A percentile compares a stretch with the other conserved stretches of the same genome.
phyloP scores from a whole-genome alignment of 2,329 filamentous ascomycete species.

The Cercospora sp. region DNA sequence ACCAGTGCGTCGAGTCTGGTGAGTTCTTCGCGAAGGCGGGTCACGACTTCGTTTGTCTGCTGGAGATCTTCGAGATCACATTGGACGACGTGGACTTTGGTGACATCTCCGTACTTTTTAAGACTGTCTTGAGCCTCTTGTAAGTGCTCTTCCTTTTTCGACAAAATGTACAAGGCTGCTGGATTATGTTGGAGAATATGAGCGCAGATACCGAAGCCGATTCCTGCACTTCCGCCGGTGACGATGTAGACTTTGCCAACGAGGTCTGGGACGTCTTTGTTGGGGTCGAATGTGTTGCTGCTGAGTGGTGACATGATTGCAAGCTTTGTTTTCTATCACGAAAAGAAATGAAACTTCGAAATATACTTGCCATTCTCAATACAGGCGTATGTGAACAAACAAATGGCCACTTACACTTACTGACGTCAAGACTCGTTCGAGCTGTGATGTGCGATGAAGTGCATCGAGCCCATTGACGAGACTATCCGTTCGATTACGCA shows the following conservation, averaged over 20 bases:
- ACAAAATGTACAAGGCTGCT: slow-evolving; percentile 51
- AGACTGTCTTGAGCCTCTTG: slow-evolving; percentile 48
- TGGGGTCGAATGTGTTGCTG: slow-evolving; percentile 26
- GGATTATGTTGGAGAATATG: slow-evolving; percentile 56
- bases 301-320: slow-evolving; percentile 2
- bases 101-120: slow-evolving; percentile 47
- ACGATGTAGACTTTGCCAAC: slow-evolving; percentile 47
- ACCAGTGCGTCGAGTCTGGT: slow-evolving; percentile 46
- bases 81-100: slow-evolving; percentile 48
- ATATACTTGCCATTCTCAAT: not conserved
- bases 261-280: slow-evolving; percentile 45
- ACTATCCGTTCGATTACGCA: too few species aligned
- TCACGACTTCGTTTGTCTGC: slow-evolving; percentile 45
- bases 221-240: slow-evolving; percentile 41
- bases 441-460: not conserved
- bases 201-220: slow-evolving; percentile 51
- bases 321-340: not conserved
- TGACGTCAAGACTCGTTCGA: not conserved
- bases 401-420: not conserved
- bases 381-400: not conserved
- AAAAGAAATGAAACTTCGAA: not conserved
- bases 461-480: not conserved
- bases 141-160: slow-evolving; percentile 50
- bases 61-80: slow-evolving; percentile 41
- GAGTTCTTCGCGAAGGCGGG: slow-evolving; percentile 45